Conservation (phyloP, 2,329 filamentous ascomycete species). For the Colletotrichum tropicicola region DNA sequence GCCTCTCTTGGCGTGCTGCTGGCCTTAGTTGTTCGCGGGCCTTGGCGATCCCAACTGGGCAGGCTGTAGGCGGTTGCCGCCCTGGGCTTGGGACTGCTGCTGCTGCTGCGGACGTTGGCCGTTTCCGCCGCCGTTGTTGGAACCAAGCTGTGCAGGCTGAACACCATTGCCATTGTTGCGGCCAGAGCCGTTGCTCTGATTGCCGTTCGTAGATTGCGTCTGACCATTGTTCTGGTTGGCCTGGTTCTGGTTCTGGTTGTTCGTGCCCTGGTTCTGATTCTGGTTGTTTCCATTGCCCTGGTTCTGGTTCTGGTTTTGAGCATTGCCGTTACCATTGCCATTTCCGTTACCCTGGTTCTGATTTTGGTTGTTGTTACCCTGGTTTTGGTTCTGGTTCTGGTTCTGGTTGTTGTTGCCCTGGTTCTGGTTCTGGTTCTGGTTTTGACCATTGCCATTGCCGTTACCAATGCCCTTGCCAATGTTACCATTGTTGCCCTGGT, state of each 20-base stretch:
- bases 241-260: neutral
- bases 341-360: neutral
- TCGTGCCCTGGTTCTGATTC: neutral
- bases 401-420: neutral
- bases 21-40: constrained; percentile 3
- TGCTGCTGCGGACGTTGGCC: too few species aligned
- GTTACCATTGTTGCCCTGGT: neutral
- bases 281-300: neutral
- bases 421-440: neutral
- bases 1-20: neutral
- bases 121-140: too few species aligned
- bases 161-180: neutral
- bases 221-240: neutral
- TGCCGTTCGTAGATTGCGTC: too few species aligned
- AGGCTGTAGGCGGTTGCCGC: neutral
- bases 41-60: constrained; percentile 4
- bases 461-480: neutral
- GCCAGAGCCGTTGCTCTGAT: neutral
- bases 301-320: neutral
- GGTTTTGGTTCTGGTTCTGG: neutral
- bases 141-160: too few species aligned
- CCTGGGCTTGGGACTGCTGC: neutral
- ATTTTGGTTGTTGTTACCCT: neutral
- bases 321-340: neutral
- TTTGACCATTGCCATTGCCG: neutral